Evolutionary conservation across 257 asterid species (phyloP).

Genomic region (Cynanchum wilfordii): DNA sequence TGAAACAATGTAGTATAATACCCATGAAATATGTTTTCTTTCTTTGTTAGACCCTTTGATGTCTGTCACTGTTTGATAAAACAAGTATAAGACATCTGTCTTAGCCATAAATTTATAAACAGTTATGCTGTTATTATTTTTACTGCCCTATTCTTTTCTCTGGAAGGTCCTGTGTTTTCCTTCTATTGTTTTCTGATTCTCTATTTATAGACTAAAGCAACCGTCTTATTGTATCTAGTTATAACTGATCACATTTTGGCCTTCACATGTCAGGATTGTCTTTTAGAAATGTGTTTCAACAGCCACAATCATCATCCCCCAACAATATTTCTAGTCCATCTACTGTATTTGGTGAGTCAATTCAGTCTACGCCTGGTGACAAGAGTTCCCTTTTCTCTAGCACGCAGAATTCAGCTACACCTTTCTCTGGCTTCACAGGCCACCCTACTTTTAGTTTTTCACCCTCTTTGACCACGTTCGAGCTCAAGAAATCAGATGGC

Average conservation of each 20-base stretch:
- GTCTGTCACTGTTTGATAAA: not conserved
- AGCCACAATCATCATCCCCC: conserved; percentile 5
- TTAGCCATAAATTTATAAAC: not conserved
- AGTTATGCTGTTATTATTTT: too few species aligned
- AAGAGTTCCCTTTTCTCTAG: not conserved
- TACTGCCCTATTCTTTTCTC: not conserved
- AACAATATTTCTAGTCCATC: not conserved
- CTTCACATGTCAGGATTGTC: not conserved
- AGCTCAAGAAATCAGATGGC: not conserved
- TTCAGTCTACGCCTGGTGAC: not conserved
- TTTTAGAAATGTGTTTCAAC: conserved; percentile 2
- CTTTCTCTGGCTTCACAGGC: not conserved
- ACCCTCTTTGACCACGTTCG: not conserved
- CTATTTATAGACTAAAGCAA: not conserved
- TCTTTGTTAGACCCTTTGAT: not conserved
- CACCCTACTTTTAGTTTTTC: not conserved
- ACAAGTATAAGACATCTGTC: not conserved
- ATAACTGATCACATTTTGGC: not conserved
- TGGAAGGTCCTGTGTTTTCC: not conserved
- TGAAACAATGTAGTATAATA: too few species aligned
- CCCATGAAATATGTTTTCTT: not conserved
- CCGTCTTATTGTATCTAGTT: not conserved
- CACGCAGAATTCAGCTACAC: not conserved
- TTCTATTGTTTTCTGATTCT: not conserved
- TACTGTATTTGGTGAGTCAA: conserved; percentile 1